Evolutionary conservation across 371 early-diverging fungal genomes (phyloP).

Genomic region (Rhizopus arrhizus): DNA sequence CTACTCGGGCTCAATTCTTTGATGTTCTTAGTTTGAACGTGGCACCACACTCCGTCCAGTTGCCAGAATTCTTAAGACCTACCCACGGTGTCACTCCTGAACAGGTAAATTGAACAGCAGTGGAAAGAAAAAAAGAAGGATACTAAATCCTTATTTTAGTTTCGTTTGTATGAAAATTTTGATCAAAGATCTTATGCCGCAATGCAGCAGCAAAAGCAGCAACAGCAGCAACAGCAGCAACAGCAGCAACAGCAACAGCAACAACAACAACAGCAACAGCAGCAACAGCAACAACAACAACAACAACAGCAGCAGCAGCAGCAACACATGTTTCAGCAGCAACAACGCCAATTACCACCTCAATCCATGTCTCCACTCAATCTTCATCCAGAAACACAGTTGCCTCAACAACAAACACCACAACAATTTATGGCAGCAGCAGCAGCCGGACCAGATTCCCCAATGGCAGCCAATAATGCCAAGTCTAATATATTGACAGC

Average conservation of each 20-base stretch:
- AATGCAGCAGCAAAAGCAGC: constrained; percentile 26
- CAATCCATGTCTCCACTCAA: constrained; percentile 28
- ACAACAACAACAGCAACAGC: constrained; percentile 1
- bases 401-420: constrained; percentile 3
- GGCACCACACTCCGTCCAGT: constrained; percentile 74
- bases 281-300: constrained; percentile 17
- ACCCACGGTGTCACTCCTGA: constrained; percentile 75
- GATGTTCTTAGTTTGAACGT: constrained; percentile 76
- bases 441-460: constrained; percentile 11
- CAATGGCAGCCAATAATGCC: constrained; percentile 12
- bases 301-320: constrained; percentile 14
- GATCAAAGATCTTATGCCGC: constrained; percentile 23
- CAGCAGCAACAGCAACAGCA: neutral
- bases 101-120: constrained; percentile 38
- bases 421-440: constrained; percentile 13
- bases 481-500: constrained; percentile 52
- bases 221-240: constrained; percentile 11
- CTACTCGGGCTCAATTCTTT: constrained; percentile 60
- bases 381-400: constrained; percentile 35
- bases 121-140: constrained; percentile 54
- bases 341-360: constrained; percentile 5
- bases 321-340: neutral
- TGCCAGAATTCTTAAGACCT: constrained; percentile 82
- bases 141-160: neutral
- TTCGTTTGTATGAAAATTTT: constrained; percentile 27